A percentile compares a stretch with the other conserved stretches of the same genome.
Conservation (phyloP, 805 yeast genomes). For the Yamadazyma phyllophila region DNA sequence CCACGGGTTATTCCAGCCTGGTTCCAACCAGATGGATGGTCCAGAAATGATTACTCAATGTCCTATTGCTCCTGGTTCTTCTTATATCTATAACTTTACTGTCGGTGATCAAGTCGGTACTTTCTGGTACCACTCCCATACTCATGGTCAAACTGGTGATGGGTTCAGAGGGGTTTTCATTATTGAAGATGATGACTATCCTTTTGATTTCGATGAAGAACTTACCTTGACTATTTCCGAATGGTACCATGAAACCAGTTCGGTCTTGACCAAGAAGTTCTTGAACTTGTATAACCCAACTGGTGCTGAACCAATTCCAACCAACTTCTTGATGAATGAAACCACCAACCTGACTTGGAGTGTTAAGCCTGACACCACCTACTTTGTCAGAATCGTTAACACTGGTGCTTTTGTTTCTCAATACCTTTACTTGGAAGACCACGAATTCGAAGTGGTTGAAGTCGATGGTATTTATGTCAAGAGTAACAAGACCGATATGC, state of each 20-base stretch:
- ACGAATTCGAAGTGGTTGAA: conserved; percentile 40
- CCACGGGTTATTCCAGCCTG: conserved; percentile 89
- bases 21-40: conserved; percentile 82
- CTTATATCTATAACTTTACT: conserved; percentile 82
- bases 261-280: conserved; percentile 46
- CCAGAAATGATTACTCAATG: conserved; percentile 87
- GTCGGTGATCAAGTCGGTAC: conserved; percentile 83
- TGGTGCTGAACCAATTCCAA: conserved; percentile 82
- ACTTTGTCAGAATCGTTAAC: conserved; percentile 62
- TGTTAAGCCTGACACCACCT: conserved; percentile 60
- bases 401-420: conserved; percentile 73
- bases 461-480: conserved; percentile 54
- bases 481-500: conserved; percentile 51
- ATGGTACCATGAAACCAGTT: conserved; percentile 58
- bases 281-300: conserved; percentile 71
- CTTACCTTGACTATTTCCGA: conserved; percentile 57
- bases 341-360: conserved; percentile 53
- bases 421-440: conserved; percentile 42
- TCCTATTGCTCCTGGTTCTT: conserved; percentile 79
- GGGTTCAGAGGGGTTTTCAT: conserved; percentile 83
- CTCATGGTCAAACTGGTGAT: conserved; percentile 86
- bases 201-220: conserved; percentile 65
- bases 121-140: conserved; percentile 97
- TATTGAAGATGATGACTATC: conserved; percentile 59
- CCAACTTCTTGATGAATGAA: conserved; percentile 63